Conservation (phyloP, 768 basidiomycete species). For the Strobilomyces confusus region DNA sequence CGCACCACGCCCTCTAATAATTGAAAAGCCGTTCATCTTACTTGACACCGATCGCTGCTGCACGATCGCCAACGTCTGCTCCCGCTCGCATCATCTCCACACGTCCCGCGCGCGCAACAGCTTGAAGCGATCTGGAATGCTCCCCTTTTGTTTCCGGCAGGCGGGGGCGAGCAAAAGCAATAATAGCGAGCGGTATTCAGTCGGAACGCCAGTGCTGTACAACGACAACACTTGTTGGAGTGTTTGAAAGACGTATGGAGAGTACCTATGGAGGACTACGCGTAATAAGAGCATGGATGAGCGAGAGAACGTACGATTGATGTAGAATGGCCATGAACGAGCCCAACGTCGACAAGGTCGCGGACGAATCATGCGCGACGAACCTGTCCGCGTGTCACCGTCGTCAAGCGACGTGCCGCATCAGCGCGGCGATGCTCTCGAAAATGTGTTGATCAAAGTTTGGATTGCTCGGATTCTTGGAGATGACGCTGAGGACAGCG, state of each 20-base stretch:
- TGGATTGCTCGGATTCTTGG: slow-evolving; percentile 96
- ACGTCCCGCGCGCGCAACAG: slow-evolving; percentile 76
- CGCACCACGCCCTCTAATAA: slow-evolving; percentile 68
- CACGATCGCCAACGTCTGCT: slow-evolving; percentile 76
- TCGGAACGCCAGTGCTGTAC: slow-evolving; percentile 62
- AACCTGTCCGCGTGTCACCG: slow-evolving; percentile 49
- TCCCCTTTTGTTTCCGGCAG: slow-evolving; percentile 92
- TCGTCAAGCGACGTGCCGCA: slow-evolving; percentile 51
- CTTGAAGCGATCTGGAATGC: slow-evolving; percentile 88
- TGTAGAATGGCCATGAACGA: slow-evolving; percentile 89
- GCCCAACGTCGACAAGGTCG: slow-evolving; percentile 67
- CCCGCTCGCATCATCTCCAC: slow-evolving; percentile 60
- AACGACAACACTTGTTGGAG: slow-evolving; percentile 93
- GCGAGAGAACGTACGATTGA: slow-evolving; percentile 58
- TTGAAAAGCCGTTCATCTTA: slow-evolving; percentile 89
- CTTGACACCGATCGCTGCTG: slow-evolving; percentile 88
- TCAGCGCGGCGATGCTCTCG: slow-evolving; percentile 90
- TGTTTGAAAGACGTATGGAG: slow-evolving; percentile 96
- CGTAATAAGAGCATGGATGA: not conserved
- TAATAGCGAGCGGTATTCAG: slow-evolving; percentile 73
- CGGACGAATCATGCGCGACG: slow-evolving; percentile 65
- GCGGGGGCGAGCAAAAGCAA: slow-evolving; percentile 80
- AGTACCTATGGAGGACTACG: slow-evolving; percentile 50
- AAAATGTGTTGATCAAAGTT: slow-evolving; percentile 98
- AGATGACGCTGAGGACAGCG: slow-evolving; percentile 78